A percentile compares a stretch with the other conserved stretches of the same genome.
Evolutionary conservation across 2,329 filamentous ascomycete genomes (phyloP).

Genomic region (Blumeria graminis): DNA sequence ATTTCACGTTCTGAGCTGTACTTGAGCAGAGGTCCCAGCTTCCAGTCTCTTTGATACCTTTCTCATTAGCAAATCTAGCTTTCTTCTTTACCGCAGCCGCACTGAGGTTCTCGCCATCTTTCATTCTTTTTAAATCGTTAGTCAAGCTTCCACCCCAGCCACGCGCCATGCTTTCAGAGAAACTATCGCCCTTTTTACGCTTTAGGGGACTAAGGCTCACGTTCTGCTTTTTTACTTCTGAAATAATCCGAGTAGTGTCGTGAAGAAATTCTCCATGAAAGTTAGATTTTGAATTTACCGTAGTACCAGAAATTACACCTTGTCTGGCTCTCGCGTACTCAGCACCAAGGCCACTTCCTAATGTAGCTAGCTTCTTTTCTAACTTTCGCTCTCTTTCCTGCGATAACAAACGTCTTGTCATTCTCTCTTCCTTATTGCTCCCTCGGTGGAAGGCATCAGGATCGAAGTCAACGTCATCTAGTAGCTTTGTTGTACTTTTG

Average conservation of each 20-base stretch:
- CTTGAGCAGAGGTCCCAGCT: constrained; percentile 45
- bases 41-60: constrained; percentile 54
- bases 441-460: constrained; percentile 25
- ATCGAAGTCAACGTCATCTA: constrained; percentile 40
- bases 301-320: constrained; percentile 1
- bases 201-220: constrained; percentile 35
- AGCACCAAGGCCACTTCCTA: constrained; percentile 40
- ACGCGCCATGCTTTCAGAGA: constrained; percentile 13
- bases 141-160: constrained; percentile 33
- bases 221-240: constrained; percentile 10
- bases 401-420: constrained; percentile 37
- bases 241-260: too few species aligned
- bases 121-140: constrained; percentile 35
- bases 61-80: constrained; percentile 57
- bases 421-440: constrained; percentile 37
- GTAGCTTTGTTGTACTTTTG: constrained; percentile 29
- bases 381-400: constrained; percentile 52
- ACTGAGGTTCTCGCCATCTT: constrained; percentile 28
- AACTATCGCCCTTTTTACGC: constrained; percentile 26
- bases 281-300: too few species aligned
- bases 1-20: constrained; percentile 9
- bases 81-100: constrained; percentile 31
- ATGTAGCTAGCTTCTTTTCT: constrained; percentile 37
- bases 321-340: constrained; percentile 36
- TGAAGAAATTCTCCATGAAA: too few species aligned